These are phyloP conservation scores for Torulaspora pretoriensis DNA, from an alignment of 1,139 yeast genomes.

Conservation along the genomic window DNA sequence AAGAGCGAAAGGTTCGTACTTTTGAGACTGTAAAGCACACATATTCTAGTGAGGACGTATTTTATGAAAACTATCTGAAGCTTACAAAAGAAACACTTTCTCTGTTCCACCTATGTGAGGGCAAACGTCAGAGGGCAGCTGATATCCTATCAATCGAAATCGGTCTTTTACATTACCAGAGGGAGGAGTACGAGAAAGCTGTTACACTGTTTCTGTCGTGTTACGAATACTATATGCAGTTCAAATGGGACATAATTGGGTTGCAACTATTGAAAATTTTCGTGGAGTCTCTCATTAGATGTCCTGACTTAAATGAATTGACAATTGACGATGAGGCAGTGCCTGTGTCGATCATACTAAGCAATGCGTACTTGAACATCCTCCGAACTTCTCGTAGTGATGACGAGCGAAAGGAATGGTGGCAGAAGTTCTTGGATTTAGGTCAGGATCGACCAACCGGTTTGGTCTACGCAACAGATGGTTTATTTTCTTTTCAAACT, in stretches of 20 bases:
- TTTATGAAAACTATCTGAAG: constrained; percentile 30
- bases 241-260: constrained; percentile 77
- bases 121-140: constrained; percentile 50
- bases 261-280: constrained; percentile 59
- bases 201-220: constrained; percentile 60
- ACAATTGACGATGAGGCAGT: constrained; percentile 29
- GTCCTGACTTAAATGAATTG: constrained; percentile 21
- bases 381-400: constrained; percentile 21
- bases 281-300: constrained; percentile 58
- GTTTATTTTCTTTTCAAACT: constrained; percentile 21
- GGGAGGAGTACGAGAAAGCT: constrained; percentile 56
- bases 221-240: constrained; percentile 58
- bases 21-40: constrained; percentile 26
- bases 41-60: constrained; percentile 32
- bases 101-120: constrained; percentile 19
- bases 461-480: constrained; percentile 27
- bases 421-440: constrained; percentile 29
- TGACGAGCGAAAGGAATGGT: constrained; percentile 25
- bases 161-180: constrained; percentile 63
- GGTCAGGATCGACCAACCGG: constrained; percentile 17
- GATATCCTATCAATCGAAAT: constrained; percentile 78
- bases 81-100: constrained; percentile 27
- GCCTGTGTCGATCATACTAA: constrained; percentile 27
- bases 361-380: constrained; percentile 32
- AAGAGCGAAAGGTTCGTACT: constrained; percentile 5